These are phyloP conservation scores for Pseudozyma pruni DNA, from an alignment of 1,284 basidiomycete genomes.

Conservation along the genomic window DNA sequence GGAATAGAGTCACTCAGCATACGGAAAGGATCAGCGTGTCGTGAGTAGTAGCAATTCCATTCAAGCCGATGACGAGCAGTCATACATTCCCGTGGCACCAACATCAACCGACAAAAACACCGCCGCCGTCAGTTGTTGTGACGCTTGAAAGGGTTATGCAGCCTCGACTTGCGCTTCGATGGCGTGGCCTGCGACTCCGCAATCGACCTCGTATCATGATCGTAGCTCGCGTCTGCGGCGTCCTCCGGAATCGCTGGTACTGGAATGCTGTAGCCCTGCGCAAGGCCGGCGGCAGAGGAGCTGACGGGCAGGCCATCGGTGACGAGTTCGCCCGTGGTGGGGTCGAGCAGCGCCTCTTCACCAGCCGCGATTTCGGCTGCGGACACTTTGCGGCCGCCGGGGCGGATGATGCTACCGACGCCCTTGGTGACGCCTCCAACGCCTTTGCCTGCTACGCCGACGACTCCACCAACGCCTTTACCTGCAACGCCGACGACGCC, in stretches of 20 bases:
- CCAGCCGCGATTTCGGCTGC: slow-evolving; percentile 14
- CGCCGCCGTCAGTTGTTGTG: slow-evolving; percentile 16
- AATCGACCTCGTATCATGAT: slow-evolving; percentile 30
- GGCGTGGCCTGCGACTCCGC: slow-evolving; percentile 45
- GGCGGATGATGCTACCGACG: slow-evolving; percentile 58
- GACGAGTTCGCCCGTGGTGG: slow-evolving; percentile 28
- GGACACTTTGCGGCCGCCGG: slow-evolving; percentile 24
- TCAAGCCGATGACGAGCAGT: no score
- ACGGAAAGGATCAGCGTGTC: no score
- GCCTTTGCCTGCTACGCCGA: slow-evolving; percentile 63
- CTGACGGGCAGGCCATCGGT: slow-evolving; percentile 25
- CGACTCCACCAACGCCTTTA: slow-evolving; percentile 62
- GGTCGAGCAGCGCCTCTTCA: slow-evolving; percentile 25
- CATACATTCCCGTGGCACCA: no score
- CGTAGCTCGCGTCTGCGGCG: slow-evolving; percentile 15
- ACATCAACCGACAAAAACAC: not conserved
- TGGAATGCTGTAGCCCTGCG: slow-evolving; percentile 20
- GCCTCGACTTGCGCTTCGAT: slow-evolving; percentile 42
- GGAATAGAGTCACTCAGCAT: no score
- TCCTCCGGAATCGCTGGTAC: slow-evolving; percentile 38
- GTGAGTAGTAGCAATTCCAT: no score
- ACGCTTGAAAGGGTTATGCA: slow-evolving; percentile 61
- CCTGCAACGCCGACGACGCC: slow-evolving; percentile 68
- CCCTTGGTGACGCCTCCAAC: slow-evolving; percentile 52
- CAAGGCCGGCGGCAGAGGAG: slow-evolving; percentile 12